phyloP scores from a whole-genome alignment of 768 basidiomycete species.

The Favolaschia claudopus region DNA sequence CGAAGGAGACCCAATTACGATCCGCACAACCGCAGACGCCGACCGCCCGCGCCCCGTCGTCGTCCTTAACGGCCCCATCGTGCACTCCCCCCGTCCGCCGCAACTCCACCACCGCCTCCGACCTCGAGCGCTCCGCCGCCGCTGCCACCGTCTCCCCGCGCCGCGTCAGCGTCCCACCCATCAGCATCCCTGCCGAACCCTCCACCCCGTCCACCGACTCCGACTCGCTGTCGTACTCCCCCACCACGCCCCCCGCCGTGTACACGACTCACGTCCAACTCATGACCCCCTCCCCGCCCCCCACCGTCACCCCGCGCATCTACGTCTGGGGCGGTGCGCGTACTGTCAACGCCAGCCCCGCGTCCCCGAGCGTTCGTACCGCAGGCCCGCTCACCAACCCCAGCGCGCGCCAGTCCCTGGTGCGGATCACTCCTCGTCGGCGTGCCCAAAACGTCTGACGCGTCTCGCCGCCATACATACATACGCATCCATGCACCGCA shows the following conservation, averaged over 20 bases:
- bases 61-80: conserved; percentile 24
- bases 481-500: neutral
- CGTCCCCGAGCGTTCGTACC: conserved; percentile 43
- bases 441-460: conserved; percentile 50
- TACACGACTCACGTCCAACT: conserved; percentile 32
- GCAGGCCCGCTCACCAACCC: conserved; percentile 65
- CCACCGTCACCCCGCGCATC: conserved; percentile 62
- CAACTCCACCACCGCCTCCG: conserved; percentile 33
- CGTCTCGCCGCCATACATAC: neutral
- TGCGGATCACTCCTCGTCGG: conserved; percentile 57
- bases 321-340: conserved; percentile 60
- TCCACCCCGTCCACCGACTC: conserved; percentile 16
- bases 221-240: conserved; percentile 16
- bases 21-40: conserved; percentile 47
- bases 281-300: conserved; percentile 61
- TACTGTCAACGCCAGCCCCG: conserved; percentile 35
- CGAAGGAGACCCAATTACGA: conserved; percentile 49
- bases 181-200: conserved; percentile 12
- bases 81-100: conserved; percentile 28
- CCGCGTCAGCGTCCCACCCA: conserved; percentile 13
- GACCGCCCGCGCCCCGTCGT: conserved; percentile 19
- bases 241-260: conserved; percentile 35
- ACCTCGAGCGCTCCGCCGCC: conserved; percentile 9
- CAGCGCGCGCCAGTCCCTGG: conserved; percentile 63
- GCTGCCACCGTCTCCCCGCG: conserved; percentile 6